Evolutionary conservation across 2,329 filamentous ascomycete genomes (phyloP), one percentile per base, ranked within the genome.

Genomic region (Pseudovirgaria hyperparasitica): DNA sequence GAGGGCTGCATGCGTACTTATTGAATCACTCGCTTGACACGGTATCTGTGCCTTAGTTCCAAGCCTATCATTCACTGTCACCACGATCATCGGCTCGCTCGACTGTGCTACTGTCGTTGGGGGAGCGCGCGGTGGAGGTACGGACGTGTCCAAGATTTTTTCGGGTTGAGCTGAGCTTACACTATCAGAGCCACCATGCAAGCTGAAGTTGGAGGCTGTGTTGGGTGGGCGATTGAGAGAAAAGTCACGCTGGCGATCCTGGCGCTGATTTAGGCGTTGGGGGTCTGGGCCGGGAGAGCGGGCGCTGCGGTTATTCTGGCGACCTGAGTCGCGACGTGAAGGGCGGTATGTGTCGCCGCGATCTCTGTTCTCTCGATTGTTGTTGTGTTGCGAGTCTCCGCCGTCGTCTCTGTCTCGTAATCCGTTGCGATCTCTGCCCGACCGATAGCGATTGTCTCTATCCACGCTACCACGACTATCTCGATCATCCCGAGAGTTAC

Each of bases 11-110:
- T 9, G 50, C 57, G 42, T 32, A 59, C 59, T 77, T 38, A 94
- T 76, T 6, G 76, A 76, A 57, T 96, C 87, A 3, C 74, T 79
- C 1, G 82, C 76, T 31, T 93, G 63, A 50, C 86, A 94, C 0
- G 87, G 87, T 37, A 96, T 90, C 27, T 82, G 79, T 10, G 86
- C 82, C 47, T 93, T 93, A n/a, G 87, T 94, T 9, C 87, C 87
- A 19, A 96, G 62, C n/a, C 87, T 72, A 55, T 96, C 87, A 52
- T 96, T 96, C 47, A 96, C 75, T 45, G 87, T 74, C 11, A 96
- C 86, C 27, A 92, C 72, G 40, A 96, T 94, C 79, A 94, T 92
- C 30, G 84, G 77, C 47, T 92, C 79, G 5, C 63, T 57, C 20
- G 49, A 54, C 34, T 52, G 45, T 6, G 30, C 19, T 12, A 29